phyloP scores from a whole-genome alignment of 1,139 yeast species.

The Lodderomyces theae region DNA sequence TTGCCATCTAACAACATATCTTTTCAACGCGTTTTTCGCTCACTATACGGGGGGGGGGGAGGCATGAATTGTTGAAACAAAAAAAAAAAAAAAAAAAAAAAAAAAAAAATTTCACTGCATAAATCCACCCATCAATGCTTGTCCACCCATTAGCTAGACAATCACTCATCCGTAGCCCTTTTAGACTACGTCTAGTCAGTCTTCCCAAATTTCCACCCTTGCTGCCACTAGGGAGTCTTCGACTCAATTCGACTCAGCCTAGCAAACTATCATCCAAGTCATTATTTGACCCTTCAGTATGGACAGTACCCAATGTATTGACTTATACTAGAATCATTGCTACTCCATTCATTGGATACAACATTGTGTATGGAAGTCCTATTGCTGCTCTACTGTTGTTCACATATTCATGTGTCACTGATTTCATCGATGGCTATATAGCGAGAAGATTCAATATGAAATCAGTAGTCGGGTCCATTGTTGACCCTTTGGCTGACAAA shows the following conservation, averaged over 20 bases:
- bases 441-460: slow-evolving; percentile 78
- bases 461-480: slow-evolving; percentile 82
- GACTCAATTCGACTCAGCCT: not conserved
- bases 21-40: not conserved
- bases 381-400: slow-evolving; percentile 68
- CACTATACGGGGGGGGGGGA: too few relatives aligned
- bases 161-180: not conserved
- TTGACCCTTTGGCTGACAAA: slow-evolving; percentile 97
- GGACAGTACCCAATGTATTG: slow-evolving; percentile 77
- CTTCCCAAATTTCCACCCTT: not conserved
- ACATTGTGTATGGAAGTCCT: slow-evolving; percentile 61
- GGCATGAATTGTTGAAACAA: not conserved
- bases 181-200: not conserved
- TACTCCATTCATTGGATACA: slow-evolving; percentile 83
- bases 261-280: slow-evolving; percentile 1
- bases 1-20: not conserved
- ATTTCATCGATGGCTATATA: slow-evolving; percentile 84
- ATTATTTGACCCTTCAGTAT: slow-evolving; percentile 10
- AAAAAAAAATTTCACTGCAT: not conserved
- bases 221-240: not conserved
- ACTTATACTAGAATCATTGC: slow-evolving; percentile 75
- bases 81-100: not conserved
- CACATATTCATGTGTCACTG: slow-evolving; percentile 84
- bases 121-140: slow-evolving; percentile 3
- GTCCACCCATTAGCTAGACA: not conserved